These are phyloP conservation scores for Wickerhamiella cacticola DNA, from an alignment of 805 yeast genomes.

Conservation along the genomic window DNA sequence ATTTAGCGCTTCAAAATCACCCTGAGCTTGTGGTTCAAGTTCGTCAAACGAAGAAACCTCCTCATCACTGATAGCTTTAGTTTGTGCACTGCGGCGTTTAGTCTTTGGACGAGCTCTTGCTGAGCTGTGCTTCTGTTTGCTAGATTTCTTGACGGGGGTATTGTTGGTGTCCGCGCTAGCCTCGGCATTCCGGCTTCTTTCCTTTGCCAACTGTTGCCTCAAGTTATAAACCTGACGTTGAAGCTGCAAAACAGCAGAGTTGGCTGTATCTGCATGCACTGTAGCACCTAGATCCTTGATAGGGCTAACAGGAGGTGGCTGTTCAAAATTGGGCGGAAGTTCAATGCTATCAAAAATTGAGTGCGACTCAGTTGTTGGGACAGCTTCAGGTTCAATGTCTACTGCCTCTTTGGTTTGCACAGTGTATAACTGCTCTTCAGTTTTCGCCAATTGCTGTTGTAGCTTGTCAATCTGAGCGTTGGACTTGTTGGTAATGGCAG, in stretches of 20 bases:
- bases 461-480: slow-evolving; percentile 21
- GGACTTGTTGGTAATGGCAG: slow-evolving; percentile 17
- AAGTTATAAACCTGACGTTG: slow-evolving; percentile 4
- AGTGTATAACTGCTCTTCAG: slow-evolving; percentile 21
- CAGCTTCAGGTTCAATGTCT: not conserved
- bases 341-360: slow-evolving; percentile 4
- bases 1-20: slow-evolving; percentile 18
- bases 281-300: slow-evolving; percentile 8
- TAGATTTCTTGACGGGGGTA: not conserved
- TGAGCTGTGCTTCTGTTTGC: not conserved
- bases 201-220: slow-evolving; percentile 5
- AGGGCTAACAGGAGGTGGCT: slow-evolving; percentile 6
- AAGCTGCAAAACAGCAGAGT: not conserved
- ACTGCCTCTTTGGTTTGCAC: not conserved
- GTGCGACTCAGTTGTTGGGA: not conserved
- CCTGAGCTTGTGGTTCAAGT: not conserved
- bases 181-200: not conserved
- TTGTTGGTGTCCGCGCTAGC: not conserved
- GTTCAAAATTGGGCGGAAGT: slow-evolving; percentile 3
- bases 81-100: not conserved
- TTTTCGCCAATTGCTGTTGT: slow-evolving; percentile 20
- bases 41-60: slow-evolving; percentile 9
- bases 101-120: not conserved
- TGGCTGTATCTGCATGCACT: slow-evolving; percentile 1
- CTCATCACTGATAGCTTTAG: not conserved